Percentiles rank a stretch among this genome's conserved stretches.
Evolutionary conservation across 176 grass and related monocot genomes (phyloP).

Genomic region (Luzula sylvatica): DNA sequence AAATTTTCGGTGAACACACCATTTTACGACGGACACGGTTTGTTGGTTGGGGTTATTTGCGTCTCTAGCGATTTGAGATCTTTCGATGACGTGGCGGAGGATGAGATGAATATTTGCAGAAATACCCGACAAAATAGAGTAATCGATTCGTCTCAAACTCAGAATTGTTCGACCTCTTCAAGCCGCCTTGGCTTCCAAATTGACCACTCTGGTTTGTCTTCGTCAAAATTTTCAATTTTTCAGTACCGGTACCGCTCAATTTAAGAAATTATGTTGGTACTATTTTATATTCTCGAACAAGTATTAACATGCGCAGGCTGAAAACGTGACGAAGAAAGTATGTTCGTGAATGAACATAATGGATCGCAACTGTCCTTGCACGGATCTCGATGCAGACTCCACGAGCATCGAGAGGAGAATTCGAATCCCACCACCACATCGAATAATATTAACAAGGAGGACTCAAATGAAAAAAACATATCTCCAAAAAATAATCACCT

Average conservation of each 20-base stretch:
- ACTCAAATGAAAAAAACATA: constrained; percentile 59
- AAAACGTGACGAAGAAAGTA: constrained; percentile 94
- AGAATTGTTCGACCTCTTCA: constrained; percentile 37
- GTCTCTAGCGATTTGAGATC: constrained; percentile 56
- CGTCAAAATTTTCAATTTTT: too few species aligned
- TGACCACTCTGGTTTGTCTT: constrained; percentile 76
- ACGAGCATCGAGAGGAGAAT: constrained; percentile 56
- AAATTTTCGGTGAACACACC: constrained; percentile 85
- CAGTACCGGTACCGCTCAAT: too few species aligned
- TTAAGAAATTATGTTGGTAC: too few species aligned
- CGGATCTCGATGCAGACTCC: constrained; percentile 26
- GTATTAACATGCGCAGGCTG: too few species aligned
- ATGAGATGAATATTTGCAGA: background rate
- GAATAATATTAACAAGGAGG: constrained; percentile 48
- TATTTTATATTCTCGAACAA: too few species aligned
- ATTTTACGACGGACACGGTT: constrained; percentile 79
- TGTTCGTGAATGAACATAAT: constrained; percentile 60
- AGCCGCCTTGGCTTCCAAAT: constrained; percentile 81
- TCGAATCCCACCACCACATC: constrained; percentile 48
- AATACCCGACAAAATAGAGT: constrained; percentile 10
- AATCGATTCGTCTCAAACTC: too few species aligned
- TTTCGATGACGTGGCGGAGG: constrained; percentile 32
- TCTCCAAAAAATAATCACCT: constrained; percentile 75
- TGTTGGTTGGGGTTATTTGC: constrained; percentile 78
- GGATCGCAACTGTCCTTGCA: too few species aligned